Base-by-base conservation (phyloP, 805 yeast genomes). In the Ogataea pignaliae region DNA sequence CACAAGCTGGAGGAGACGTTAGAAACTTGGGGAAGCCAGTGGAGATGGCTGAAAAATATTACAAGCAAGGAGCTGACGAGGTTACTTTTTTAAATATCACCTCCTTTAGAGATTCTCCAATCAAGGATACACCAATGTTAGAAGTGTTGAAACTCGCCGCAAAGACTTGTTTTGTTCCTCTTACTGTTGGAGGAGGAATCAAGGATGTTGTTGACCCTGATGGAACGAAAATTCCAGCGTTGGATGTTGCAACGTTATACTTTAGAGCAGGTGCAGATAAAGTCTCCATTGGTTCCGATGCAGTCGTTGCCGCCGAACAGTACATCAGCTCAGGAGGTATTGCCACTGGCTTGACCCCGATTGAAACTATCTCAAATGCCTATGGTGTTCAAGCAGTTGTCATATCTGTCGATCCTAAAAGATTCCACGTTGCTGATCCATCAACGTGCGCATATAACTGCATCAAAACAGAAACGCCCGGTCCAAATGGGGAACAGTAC, bases 171-270 rank as follows among this genome's bases (percentile, higher is more conserved):
- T 93, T 93, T 68, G 99, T 93, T 12, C 99, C 99, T 9, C 72
- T 93, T 50, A 93, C 99, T 0, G 96, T 93, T 35, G 99, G 99
- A 36, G 99, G 99, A 45, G 99, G 99, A 38, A 93, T 93, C 51
- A 82, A 87, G 53, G 98, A 91, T 61, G 79, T 88, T 52, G 76
- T 78, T 26, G 98, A 93, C 54, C 95, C 96, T 1, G 87, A 78
- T 51, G 95, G 95, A 29, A 80, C 85, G 8, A 56, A 65, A 9
- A 79, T 88, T 12, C 82, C 97, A 7, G 98, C 98, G 0, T 75
- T 85, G 31, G 85, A 89, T 40, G 96, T 93, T 28, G 99, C 99
- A 0, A 78, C 87, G 33, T 69, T 89, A 52, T 93, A 93, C 62
- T 93, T 93, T 74, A 76, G 88, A 48, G 87, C 98, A 0, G 99